phyloP scores from a whole-genome alignment of 164 flowering plant species.

The Cinnamomum micranthum region DNA sequence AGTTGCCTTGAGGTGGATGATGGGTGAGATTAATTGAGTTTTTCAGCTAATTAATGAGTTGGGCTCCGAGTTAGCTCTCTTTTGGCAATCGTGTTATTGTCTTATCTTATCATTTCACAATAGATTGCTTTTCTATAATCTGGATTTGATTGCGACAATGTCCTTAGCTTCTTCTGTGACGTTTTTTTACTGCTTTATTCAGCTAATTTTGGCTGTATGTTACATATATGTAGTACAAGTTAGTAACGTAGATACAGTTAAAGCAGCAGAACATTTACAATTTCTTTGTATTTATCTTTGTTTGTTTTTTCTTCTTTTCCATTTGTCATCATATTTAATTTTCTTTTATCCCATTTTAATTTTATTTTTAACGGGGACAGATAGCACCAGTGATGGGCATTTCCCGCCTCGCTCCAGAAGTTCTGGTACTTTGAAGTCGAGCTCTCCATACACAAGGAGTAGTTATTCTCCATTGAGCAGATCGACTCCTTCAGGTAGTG shows the following conservation, averaged over 20 bases:
- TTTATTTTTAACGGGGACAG: conserved; percentile 23
- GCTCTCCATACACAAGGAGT: conserved; percentile 30
- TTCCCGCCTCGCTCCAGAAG: conserved; percentile 33
- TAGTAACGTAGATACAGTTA: too few relatives aligned
- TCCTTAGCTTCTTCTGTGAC: not conserved
- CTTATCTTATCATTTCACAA: not conserved
- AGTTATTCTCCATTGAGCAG: conserved; percentile 22
- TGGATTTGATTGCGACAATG: not conserved
- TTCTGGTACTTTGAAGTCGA: conserved; percentile 19
- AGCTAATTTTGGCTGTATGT: not conserved
- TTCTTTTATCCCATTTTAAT: not conserved
- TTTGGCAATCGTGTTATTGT: not conserved
- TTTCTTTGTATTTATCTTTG: too few relatives aligned
- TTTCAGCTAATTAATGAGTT: not conserved
- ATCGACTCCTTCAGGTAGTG: conserved; percentile 32
- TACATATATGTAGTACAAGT: too few relatives aligned
- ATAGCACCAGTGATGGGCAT: conserved; percentile 40
- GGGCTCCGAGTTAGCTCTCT: not conserved
- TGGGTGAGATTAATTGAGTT: not conserved
- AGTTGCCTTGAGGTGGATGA: not conserved
- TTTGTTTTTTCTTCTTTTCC: too few relatives aligned
- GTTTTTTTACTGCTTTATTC: not conserved
- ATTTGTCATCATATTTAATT: too few relatives aligned
- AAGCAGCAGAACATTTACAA: too few relatives aligned
- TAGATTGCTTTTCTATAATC: not conserved